These are phyloP conservation scores for Chaetomiaceae sp. DNA, from an alignment of 2,329 filamentous ascomycete genomes.

Conservation along the genomic window DNA sequence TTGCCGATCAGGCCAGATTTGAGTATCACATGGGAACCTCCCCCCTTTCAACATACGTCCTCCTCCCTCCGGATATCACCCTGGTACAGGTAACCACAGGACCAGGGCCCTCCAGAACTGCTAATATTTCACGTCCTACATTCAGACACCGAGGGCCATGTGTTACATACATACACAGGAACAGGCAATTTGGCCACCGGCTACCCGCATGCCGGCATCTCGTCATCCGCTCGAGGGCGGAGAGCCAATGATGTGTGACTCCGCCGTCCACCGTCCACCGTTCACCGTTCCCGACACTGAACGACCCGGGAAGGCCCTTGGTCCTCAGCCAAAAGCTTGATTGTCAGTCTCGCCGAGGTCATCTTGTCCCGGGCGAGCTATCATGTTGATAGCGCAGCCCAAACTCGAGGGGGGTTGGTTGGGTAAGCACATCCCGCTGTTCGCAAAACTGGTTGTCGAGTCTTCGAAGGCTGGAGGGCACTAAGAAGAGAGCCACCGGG, in stretches of 20 bases:
- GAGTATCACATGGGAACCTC: not conserved
- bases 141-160: conserved; percentile 11
- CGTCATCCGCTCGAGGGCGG: not conserved
- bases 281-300: not conserved
- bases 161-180: conserved; percentile 19
- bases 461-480: not conserved
- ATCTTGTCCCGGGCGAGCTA: not conserved
- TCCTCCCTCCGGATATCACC: not conserved
- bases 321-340: conserved; percentile 18
- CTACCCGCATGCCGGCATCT: conserved; percentile 16
- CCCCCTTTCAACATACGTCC: not conserved
- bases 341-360: not conserved
- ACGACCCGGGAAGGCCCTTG: not conserved
- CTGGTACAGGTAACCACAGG: not conserved
- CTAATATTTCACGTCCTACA: conserved; percentile 1
- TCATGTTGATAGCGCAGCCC: not conserved
- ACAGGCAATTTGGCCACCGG: conserved; percentile 22
- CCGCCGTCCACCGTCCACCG: not conserved
- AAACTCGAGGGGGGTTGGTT: no score
- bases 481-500: no score
- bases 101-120: no score
- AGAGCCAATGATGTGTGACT: conserved; percentile 5
- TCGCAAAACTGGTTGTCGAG: not conserved
- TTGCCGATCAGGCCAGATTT: not conserved
- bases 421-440: no score